A percentile compares a stretch with the other conserved stretches of the same genome.
These are phyloP conservation scores for Ceratocystiopsis sp. DNA, from an alignment of 2,329 filamentous ascomycete species.

Conservation along the genomic window DNA sequence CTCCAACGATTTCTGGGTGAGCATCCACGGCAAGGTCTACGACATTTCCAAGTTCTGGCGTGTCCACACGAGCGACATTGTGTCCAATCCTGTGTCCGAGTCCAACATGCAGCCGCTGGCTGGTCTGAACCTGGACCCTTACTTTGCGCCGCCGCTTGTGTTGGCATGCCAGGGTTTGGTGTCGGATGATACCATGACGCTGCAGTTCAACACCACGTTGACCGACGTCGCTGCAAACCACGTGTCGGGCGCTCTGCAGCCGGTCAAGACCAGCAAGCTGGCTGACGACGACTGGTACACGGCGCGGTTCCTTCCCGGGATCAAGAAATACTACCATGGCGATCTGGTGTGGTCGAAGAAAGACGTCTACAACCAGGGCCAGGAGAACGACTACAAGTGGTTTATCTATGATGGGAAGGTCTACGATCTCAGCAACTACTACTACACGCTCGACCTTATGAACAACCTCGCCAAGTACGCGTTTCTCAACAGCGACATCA, in stretches of 20 bases:
- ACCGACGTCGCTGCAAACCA: constrained; percentile 43
- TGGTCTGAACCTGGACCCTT: constrained; percentile 64
- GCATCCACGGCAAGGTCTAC: constrained; percentile 76
- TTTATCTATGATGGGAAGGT: constrained; percentile 58
- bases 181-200: constrained; percentile 32
- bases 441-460: constrained; percentile 49
- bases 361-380: constrained; percentile 46
- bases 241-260: constrained; percentile 45
- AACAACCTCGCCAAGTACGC: constrained; percentile 39
- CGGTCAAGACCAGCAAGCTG: constrained; percentile 40
- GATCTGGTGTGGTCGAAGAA: constrained; percentile 55
- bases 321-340: constrained; percentile 77
- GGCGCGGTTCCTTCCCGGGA: constrained; percentile 54
- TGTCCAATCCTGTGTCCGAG: constrained; percentile 36
- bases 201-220: constrained; percentile 50
- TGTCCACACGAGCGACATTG: constrained; percentile 62
- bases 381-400: constrained; percentile 56
- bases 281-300: constrained; percentile 60
- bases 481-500: constrained; percentile 56
- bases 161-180: constrained; percentile 61
- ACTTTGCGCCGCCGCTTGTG: constrained; percentile 66
- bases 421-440: constrained; percentile 88
- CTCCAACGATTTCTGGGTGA: constrained; percentile 70
- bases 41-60: constrained; percentile 83
- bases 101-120: constrained; percentile 60